Evolutionary conservation across 371 early-diverging fungal genomes (phyloP), one percentile per base, ranked within the genome.

Genomic region (Mucor velutinosus): DNA sequence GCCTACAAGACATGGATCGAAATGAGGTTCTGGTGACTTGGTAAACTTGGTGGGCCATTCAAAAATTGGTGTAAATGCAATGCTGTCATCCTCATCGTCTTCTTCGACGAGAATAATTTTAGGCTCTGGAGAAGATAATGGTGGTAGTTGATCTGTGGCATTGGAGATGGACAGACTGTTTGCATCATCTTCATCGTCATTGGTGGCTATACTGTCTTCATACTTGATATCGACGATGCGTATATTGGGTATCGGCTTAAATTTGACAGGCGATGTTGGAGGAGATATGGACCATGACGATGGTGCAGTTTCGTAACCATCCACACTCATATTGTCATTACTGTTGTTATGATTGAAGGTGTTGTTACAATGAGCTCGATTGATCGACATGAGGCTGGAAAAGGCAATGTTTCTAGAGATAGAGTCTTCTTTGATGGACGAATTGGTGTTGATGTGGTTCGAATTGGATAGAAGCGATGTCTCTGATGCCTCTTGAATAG

Each of bases 401-500:
- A 27, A 53, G 1, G 53, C 23, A 1, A 23, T 53, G 23, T 53
- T 27, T 53, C 15, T 25, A 14, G 53, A 14, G 15, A 27, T 27
- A 1, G 53, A 53, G 27, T 53, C 53, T 53, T 15, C 53, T 21
- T 53, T 53, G 15, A 53, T 53, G 12, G 53, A 53, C 27, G 27
- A 25, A 11, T 4, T 25, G 23, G 53, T 25, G 27, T 1, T 23
- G 27, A 4, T 27, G 4, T 53, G 6, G 15, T 10, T 53, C 0
- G 23, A 25, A 53, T 23, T 53, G 23, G 53, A 53, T 1, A 25
- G 39, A 8, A 37, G 39, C 5, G 23, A 58, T 17, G 30, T 23
- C 29, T 71, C 71, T 21, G 57, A 61, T 39, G 53, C 39, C 45
- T 71, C 71, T 29, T 45, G 53, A 17, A 71, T 71, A 4, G 63